phyloP scores from a whole-genome alignment of 2,329 filamentous ascomycete genomes.

The Phialocephala sp. region DNA sequence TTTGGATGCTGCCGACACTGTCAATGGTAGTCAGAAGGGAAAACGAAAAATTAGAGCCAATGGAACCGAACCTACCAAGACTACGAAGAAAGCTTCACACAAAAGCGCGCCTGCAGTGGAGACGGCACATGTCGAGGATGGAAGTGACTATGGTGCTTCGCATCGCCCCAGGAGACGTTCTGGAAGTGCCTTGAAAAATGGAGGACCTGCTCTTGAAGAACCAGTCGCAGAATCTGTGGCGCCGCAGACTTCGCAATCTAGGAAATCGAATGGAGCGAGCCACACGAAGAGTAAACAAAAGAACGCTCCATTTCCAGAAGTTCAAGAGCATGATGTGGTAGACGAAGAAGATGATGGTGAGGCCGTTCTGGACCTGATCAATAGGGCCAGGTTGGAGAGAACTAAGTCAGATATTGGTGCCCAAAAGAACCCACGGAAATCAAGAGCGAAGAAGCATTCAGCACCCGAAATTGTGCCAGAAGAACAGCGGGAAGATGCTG shows the following conservation, averaged over 20 bases:
- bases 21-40: not conserved
- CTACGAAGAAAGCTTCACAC: not conserved
- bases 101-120: not conserved
- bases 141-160: not conserved
- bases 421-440: not conserved
- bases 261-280: not conserved
- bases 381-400: not conserved
- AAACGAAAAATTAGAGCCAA: not conserved
- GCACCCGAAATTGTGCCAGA: not conserved
- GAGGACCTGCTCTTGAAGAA: not conserved
- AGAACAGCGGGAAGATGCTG: not conserved
- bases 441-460: conserved; percentile 5
- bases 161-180: not conserved
- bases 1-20: not conserved
- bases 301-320: not conserved
- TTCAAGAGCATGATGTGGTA: not conserved
- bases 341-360: not conserved
- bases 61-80: not conserved
- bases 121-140: not conserved
- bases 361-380: not conserved
- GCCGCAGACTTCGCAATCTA: not conserved
- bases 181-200: not conserved
- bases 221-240: not conserved
- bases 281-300: not conserved
- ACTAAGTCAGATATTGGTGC: not conserved